phyloP scores from a whole-genome alignment of 371 early-diverging fungal species.

The Mortierella sp. region DNA sequence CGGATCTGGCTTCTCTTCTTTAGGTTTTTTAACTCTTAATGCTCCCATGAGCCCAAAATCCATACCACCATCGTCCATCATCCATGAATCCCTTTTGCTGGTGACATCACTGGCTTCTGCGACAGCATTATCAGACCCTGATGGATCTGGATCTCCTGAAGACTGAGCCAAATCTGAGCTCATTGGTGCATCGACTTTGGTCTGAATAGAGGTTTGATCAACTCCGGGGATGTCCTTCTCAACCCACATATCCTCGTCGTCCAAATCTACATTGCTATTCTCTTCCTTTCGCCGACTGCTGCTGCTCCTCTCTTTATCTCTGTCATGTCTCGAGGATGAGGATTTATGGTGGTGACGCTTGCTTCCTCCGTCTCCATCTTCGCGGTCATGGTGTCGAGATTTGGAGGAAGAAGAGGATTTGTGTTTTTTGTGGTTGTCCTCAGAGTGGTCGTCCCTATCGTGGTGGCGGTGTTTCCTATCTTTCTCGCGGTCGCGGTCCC shows the following conservation, averaged over 20 bases:
- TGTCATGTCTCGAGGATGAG: constrained; percentile 43
- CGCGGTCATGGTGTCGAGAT: constrained; percentile 46
- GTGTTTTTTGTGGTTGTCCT: constrained; percentile 38
- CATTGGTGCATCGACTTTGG: not conserved
- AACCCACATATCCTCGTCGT: constrained; percentile 57
- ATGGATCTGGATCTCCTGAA: not conserved
- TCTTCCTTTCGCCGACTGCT: constrained; percentile 17
- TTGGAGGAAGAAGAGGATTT: constrained; percentile 49
- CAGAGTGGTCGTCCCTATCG: constrained; percentile 22
- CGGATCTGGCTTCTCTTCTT: constrained; percentile 49
- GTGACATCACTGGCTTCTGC: not conserved
- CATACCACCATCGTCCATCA: constrained; percentile 47
- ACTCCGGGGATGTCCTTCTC: constrained; percentile 41
- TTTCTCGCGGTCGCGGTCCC: constrained; percentile 18
- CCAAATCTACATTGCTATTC: constrained; percentile 15
- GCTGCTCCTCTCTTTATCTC: constrained; percentile 23
- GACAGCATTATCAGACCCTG: not conserved
- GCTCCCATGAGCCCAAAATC: constrained; percentile 52
- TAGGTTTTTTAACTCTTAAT: constrained; percentile 44
- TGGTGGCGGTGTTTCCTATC: constrained; percentile 42
- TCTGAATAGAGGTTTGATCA: constrained; percentile 1
- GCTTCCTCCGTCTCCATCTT: constrained; percentile 33
- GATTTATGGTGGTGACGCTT: constrained; percentile 34
- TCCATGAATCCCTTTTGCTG: constrained; percentile 47
- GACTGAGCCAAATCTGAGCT: not conserved